A percentile compares a stretch with the other conserved stretches of the same genome.
Evolutionary conservation across 2,329 filamentous ascomycete species (phyloP).

Genomic region (Thielaviopsis populi): DNA sequence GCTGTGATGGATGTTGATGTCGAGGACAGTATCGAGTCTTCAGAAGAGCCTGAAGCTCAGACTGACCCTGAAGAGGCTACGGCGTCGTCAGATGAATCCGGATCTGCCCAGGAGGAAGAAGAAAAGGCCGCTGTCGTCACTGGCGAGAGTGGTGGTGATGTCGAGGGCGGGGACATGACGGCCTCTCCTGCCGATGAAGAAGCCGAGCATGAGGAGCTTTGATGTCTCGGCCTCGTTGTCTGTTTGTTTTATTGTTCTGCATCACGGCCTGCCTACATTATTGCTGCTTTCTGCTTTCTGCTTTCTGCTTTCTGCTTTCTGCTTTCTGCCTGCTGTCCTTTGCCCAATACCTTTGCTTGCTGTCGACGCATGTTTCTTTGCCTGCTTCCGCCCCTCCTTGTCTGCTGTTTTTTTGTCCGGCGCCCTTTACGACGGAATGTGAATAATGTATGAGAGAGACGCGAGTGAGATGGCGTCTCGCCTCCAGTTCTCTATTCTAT

Average conservation of each 20-base stretch:
- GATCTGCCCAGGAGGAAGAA: not conserved
- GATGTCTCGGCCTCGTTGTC: not conserved
- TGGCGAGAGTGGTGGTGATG: not conserved
- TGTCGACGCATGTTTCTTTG: not conserved
- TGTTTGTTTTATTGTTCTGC: not conserved
- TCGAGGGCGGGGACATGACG: not conserved
- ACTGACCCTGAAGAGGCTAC: not conserved
- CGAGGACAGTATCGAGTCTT: not conserved
- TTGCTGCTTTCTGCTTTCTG: not conserved
- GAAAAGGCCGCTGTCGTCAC: not conserved
- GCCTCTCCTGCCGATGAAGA: not conserved
- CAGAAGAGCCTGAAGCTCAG: not conserved
- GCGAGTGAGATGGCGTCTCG: not conserved
- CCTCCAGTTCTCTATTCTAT: not conserved
- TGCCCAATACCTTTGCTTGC: not conserved
- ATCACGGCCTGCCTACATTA: not conserved
- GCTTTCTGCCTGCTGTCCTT: no score
- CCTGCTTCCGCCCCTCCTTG: not conserved
- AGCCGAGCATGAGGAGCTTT: not conserved
- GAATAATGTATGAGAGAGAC: constrained; percentile 2
- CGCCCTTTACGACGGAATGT: not conserved
- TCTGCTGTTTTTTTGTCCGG: not conserved
- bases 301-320: no score
- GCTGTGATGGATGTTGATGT: not conserved
- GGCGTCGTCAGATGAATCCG: not conserved